phyloP scores from a whole-genome alignment of 805 yeast genomes.

The Phaffomyces antillensis region DNA sequence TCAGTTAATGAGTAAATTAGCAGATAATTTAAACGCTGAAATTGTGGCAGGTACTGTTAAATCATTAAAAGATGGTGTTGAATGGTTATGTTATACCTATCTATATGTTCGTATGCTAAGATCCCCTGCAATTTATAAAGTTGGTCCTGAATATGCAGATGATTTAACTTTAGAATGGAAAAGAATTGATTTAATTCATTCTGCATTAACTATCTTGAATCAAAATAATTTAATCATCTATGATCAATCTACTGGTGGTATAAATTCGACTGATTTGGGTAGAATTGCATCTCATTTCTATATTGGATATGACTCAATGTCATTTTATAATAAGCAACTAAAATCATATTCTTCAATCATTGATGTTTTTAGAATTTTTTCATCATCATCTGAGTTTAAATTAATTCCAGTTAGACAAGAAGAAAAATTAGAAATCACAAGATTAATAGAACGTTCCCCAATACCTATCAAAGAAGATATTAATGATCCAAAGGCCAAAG shows the following conservation, averaged over 20 bases:
- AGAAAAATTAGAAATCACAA: constrained; percentile 67
- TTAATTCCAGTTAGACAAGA: constrained; percentile 80
- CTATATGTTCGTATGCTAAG: constrained; percentile 69
- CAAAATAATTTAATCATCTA: constrained; percentile 55
- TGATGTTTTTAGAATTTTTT: constrained; percentile 71
- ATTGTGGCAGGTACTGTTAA: constrained; percentile 64
- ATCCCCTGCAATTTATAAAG: constrained; percentile 69
- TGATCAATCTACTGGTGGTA: constrained; percentile 39
- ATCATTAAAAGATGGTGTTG: constrained; percentile 56
- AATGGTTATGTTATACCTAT: constrained; percentile 78
- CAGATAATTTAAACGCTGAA: constrained; percentile 83
- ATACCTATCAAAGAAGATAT: constrained; percentile 74
- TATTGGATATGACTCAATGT: constrained; percentile 68
- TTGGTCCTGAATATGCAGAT: constrained; percentile 54
- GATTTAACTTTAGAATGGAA: constrained; percentile 44
- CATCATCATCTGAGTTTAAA: constrained; percentile 80
- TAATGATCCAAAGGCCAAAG: constrained; percentile 69
- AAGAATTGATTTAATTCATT: constrained; percentile 63
- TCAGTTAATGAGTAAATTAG: constrained; percentile 61
- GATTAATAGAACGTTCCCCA: constrained; percentile 69
- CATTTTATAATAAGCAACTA: constrained; percentile 53
- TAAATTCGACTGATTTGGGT: constrained; percentile 65
- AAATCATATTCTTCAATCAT: constrained; percentile 60
- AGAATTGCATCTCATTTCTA: constrained; percentile 82
- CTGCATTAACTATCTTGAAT: constrained; percentile 59